Evolutionary conservation across 176 grass and related monocot genomes (phyloP).

Genomic region (Carex pumila): DNA sequence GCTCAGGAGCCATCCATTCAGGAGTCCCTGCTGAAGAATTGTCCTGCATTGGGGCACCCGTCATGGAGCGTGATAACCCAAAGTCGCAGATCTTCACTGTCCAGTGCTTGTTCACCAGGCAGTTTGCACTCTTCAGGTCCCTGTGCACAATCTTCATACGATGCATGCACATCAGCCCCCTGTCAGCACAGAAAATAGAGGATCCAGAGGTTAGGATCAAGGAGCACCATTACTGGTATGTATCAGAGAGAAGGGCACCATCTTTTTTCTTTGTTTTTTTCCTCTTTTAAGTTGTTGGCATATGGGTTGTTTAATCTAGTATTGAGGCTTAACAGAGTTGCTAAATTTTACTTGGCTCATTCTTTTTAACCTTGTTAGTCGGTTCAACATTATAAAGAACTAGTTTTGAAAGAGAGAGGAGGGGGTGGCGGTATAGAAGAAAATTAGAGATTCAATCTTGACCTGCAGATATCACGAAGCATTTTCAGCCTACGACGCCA

Average conservation of each 20-base stretch:
- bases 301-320: not conserved
- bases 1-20: slow-evolving; percentile 99
- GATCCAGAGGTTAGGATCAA: not conserved
- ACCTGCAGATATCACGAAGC: slow-evolving; percentile 99
- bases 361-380: not conserved
- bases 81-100: slow-evolving; percentile 96
- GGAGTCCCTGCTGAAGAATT: slow-evolving; percentile 85
- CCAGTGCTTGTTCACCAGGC: slow-evolving; percentile 94
- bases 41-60: slow-evolving; percentile 50
- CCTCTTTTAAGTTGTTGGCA: not conserved
- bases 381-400: not conserved
- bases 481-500: slow-evolving; percentile 96
- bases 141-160: slow-evolving; percentile 91
- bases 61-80: slow-evolving; percentile 72
- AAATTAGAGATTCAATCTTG: not conserved
- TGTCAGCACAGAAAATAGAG: slow-evolving; percentile 26
- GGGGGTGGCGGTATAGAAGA: not conserved
- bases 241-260: not conserved
- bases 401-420: not conserved
- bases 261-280: not conserved
- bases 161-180: slow-evolving; percentile 98
- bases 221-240: not conserved
- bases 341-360: not conserved
- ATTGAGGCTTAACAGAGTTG: not conserved
- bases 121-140: slow-evolving; percentile 95